Conservation (phyloP, 2,329 filamentous ascomycete genomes). For the Arthrinium phaeospermum region DNA sequence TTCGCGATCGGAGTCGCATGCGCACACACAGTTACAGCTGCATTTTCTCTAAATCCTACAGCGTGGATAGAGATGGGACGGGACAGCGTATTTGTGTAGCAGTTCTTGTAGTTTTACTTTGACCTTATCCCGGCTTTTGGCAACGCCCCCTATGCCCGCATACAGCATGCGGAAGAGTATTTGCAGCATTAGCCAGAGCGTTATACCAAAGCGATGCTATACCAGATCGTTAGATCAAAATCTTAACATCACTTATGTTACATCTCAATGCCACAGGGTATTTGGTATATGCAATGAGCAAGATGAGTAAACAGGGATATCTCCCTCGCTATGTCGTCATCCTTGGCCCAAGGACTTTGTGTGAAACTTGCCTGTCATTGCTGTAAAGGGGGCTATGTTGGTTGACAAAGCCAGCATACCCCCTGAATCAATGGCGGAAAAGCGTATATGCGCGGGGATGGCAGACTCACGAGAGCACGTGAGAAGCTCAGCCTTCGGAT, state of each 20-base stretch:
- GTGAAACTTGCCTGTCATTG: not conserved
- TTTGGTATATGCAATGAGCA: not conserved
- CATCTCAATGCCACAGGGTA: not conserved
- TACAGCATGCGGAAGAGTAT: not conserved
- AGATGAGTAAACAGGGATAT: not conserved
- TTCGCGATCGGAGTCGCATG: constrained; percentile 1
- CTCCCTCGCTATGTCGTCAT: not conserved
- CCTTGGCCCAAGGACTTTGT: not conserved
- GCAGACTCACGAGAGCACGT: not conserved
- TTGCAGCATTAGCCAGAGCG: not conserved
- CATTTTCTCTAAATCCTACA: not conserved
- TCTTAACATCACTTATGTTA: not conserved
- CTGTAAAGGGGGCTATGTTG: not conserved
- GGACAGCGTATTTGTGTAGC: not conserved
- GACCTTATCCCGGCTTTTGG: not conserved
- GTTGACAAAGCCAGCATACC: not conserved
- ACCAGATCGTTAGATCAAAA: not conserved
- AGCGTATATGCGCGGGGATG: not conserved
- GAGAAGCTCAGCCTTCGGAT: not conserved
- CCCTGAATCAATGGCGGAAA: not conserved
- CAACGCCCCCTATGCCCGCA: not conserved
- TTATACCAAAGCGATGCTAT: constrained; percentile 5
- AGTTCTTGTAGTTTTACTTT: constrained; percentile 9
- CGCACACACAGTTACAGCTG: constrained; percentile 1
- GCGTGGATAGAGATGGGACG: not conserved